Percentiles rank a stretch among this genome's conserved stretches.
These are phyloP conservation scores for Chytridium lagenaria DNA, from an alignment of 371 early-diverging fungal species.

Conservation along the genomic window DNA sequence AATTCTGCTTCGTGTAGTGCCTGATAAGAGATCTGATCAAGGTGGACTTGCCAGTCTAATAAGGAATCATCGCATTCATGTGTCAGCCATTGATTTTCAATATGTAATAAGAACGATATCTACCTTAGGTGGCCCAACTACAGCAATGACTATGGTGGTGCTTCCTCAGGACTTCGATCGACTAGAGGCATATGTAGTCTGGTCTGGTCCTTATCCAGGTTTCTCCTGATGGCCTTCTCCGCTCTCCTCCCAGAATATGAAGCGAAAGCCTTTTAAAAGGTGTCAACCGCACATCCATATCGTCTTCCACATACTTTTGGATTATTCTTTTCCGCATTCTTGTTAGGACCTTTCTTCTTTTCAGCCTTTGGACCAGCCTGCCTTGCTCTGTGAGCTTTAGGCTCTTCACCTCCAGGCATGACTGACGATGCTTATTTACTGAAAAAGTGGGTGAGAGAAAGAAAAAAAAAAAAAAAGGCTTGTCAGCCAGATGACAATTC, in stretches of 20 bases:
- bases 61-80: background rate
- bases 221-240: slow-evolving; percentile 80
- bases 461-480: too few relatives aligned
- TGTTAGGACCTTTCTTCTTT: slow-evolving; percentile 65
- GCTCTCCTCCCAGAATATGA: slow-evolving; percentile 70
- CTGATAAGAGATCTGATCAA: slow-evolving; percentile 95
- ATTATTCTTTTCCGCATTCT: slow-evolving; percentile 84
- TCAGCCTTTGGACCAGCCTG: slow-evolving; percentile 89
- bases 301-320: slow-evolving; percentile 68
- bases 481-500: too few relatives aligned
- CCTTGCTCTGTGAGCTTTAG: slow-evolving; percentile 80
- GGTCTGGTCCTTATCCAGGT: slow-evolving; percentile 86
- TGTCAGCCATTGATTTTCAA: background rate
- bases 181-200: slow-evolving; percentile 95
- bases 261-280: slow-evolving; percentile 75
- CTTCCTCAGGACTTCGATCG: slow-evolving; percentile 89
- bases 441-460: too few relatives aligned
- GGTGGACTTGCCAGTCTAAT: slow-evolving; percentile 89
- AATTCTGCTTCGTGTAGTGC: slow-evolving; percentile 90
- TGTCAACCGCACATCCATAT: background rate
- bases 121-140: slow-evolving; percentile 95
- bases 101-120: slow-evolving; percentile 33
- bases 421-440: too few relatives aligned
- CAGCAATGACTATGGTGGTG: slow-evolving; percentile 93
- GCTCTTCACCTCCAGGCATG: too few relatives aligned